These are phyloP conservation scores for Amylocystis lapponica DNA, from an alignment of 768 basidiomycete species.

Conservation along the genomic window DNA sequence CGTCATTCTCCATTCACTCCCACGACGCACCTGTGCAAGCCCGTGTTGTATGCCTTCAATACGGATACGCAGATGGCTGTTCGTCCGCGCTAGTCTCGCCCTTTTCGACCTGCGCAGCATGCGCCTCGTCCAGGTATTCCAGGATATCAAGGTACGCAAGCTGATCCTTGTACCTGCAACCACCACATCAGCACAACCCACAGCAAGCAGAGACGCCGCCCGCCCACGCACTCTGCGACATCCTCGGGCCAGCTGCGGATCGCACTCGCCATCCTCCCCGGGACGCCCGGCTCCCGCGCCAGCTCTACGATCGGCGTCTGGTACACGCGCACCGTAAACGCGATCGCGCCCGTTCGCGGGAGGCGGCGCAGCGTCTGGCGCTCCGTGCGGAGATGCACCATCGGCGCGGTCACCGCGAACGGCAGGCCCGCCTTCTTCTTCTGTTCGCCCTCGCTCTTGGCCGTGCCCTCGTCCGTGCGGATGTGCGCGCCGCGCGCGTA, in stretches of 20 bases:
- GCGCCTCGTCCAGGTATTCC: constrained; percentile 31
- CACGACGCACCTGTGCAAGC: neutral
- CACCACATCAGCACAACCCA: neutral
- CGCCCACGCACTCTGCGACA: constrained; percentile 48
- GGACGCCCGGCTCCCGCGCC: constrained; percentile 48
- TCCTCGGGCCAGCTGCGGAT: constrained; percentile 62
- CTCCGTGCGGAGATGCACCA: constrained; percentile 53
- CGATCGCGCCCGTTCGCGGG: constrained; percentile 54
- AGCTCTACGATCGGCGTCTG: constrained; percentile 48
- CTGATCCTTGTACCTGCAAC: constrained; percentile 29
- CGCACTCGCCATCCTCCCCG: constrained; percentile 57
- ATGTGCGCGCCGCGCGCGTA: constrained; percentile 11
- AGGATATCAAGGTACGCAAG: constrained; percentile 28
- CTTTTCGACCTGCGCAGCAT: constrained; percentile 26
- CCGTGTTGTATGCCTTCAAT: neutral
- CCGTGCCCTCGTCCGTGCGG: constrained; percentile 5
- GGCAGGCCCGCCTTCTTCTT: constrained; percentile 2
- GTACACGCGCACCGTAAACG: constrained; percentile 70
- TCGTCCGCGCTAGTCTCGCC: constrained; percentile 15
- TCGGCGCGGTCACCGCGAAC: constrained; percentile 14
- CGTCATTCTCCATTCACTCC: too few species aligned
- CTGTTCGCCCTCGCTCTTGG: neutral
- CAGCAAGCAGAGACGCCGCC: constrained; percentile 28
- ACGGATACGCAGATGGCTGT: constrained; percentile 1
- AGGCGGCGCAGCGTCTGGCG: constrained; percentile 64